These are phyloP conservation scores for Theobroma grandiflorum DNA, from an alignment of 441 rosid genomes.

Conservation along the genomic window DNA sequence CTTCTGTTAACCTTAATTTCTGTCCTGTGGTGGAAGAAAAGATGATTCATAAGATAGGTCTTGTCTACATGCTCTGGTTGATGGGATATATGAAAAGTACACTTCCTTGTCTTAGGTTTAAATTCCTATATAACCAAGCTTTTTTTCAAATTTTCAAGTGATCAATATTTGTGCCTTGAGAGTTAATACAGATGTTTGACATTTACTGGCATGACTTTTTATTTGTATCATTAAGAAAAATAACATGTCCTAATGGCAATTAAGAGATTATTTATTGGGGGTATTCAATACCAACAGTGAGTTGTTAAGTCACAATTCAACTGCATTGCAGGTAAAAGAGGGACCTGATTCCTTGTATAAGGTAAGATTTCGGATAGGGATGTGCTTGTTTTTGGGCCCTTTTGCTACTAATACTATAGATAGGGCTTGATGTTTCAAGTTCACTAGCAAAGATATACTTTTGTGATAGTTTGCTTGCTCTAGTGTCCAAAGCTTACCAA, in stretches of 20 bases:
- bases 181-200: not conserved
- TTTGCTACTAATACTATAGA: constrained; percentile 40
- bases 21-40: not conserved
- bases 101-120: not conserved
- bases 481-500: constrained; percentile 45
- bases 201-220: not conserved
- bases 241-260: not conserved
- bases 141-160: not conserved
- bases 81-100: not conserved
- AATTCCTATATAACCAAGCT: not conserved
- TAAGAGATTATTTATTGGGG: not conserved
- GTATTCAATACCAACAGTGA: not conserved
- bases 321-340: constrained; percentile 38
- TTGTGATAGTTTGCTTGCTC: constrained; percentile 40
- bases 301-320: constrained; percentile 4
- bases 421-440: constrained; percentile 53
- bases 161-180: not conserved
- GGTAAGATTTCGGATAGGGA: constrained; percentile 42
- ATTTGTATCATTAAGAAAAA: not conserved
- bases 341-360: constrained; percentile 55
- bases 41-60: not conserved
- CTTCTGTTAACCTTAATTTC: not conserved
- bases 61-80: not conserved
- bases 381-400: constrained; percentile 42
- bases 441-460: constrained; percentile 36